phyloP scores from a whole-genome alignment of 1,284 basidiomycete species.

The Microbotryomycetes sp. region DNA sequence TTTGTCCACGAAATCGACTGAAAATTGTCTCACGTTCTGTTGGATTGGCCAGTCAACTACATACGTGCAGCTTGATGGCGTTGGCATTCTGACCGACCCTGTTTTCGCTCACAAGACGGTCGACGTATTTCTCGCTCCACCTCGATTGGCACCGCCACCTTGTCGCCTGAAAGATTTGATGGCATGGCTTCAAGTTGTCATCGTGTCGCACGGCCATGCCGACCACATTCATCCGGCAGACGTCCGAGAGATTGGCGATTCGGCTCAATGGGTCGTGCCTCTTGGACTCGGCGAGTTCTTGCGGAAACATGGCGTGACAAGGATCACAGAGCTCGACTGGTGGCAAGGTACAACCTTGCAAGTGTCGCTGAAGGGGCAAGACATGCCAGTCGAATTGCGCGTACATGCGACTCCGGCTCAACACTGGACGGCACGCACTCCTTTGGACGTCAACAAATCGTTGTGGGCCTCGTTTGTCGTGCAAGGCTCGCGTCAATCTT shows the following conservation, averaged over 20 bases:
- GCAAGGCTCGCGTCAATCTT: constrained; percentile 23
- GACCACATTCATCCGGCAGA: constrained; percentile 36
- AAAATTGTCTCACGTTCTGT: constrained; percentile 18
- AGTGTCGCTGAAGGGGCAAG: not conserved
- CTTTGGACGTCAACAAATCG: constrained; percentile 47
- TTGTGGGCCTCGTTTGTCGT: constrained; percentile 47
- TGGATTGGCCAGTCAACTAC: constrained; percentile 46
- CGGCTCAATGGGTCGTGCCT: constrained; percentile 38
- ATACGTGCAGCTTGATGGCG: constrained; percentile 47
- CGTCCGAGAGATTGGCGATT: constrained; percentile 32
- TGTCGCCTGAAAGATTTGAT: constrained; percentile 13
- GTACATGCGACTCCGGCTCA: constrained; percentile 27
- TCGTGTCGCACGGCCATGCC: constrained; percentile 40
- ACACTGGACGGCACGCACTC: constrained; percentile 49
- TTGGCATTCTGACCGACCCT: constrained; percentile 49
- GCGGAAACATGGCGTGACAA: constrained; percentile 31
- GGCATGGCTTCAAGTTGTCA: constrained; percentile 36
- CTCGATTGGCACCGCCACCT: constrained; percentile 16
- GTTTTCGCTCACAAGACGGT: constrained; percentile 39
- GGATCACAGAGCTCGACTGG: constrained; percentile 40
- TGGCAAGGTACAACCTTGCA: constrained; percentile 35
- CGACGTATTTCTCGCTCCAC: constrained; percentile 21
- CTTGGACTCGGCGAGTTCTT: constrained; percentile 36
- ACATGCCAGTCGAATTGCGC: not conserved
- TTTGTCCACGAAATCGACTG: not conserved